Evolutionary conservation across 768 basidiomycete genomes (phyloP).

Genomic region (Thelephora ganbajun): DNA sequence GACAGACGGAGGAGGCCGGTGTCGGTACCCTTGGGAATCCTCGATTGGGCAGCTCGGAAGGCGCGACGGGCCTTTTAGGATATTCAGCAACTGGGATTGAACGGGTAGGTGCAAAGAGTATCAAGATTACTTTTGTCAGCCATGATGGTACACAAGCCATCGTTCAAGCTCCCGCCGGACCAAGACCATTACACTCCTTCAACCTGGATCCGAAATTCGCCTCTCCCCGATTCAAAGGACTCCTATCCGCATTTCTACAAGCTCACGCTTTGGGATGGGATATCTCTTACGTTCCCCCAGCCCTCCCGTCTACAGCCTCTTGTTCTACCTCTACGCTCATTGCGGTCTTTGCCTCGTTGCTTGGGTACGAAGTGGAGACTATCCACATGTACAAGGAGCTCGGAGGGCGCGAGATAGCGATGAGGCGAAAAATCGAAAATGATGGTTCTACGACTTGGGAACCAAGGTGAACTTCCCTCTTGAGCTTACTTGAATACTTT

Average conservation of each 20-base stretch:
- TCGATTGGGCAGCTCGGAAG: constrained; percentile 23
- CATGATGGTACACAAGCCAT: constrained; percentile 18
- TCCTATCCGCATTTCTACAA: constrained; percentile 45
- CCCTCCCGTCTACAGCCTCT: constrained; percentile 44
- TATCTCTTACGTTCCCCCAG: constrained; percentile 47
- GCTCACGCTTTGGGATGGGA: constrained; percentile 55
- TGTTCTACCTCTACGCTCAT: constrained; percentile 46
- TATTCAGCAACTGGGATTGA: constrained; percentile 30
- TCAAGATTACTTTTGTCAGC: constrained; percentile 27
- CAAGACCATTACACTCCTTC: constrained; percentile 27
- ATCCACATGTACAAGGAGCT: constrained; percentile 58
- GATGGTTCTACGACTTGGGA: constrained; percentile 41
- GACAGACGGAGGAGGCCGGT: constrained; percentile 39
- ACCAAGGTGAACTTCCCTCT: constrained; percentile 29
- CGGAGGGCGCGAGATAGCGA: constrained; percentile 49
- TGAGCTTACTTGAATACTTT: background rate
- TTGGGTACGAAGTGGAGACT: constrained; percentile 47
- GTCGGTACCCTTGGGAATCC: constrained; percentile 41
- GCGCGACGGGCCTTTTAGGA: constrained; percentile 36
- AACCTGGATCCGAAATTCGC: constrained; percentile 14
- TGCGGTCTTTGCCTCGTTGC: constrained; percentile 34
- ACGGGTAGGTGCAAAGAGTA: constrained; percentile 26
- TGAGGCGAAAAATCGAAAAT: constrained; percentile 43
- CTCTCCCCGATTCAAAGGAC: constrained; percentile 41
- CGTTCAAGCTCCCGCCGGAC: constrained; percentile 35